Evolutionary conservation across 1,284 basidiomycete genomes (phyloP), one percentile per base, ranked within the genome.

Genomic region (Ustilago hordei): DNA sequence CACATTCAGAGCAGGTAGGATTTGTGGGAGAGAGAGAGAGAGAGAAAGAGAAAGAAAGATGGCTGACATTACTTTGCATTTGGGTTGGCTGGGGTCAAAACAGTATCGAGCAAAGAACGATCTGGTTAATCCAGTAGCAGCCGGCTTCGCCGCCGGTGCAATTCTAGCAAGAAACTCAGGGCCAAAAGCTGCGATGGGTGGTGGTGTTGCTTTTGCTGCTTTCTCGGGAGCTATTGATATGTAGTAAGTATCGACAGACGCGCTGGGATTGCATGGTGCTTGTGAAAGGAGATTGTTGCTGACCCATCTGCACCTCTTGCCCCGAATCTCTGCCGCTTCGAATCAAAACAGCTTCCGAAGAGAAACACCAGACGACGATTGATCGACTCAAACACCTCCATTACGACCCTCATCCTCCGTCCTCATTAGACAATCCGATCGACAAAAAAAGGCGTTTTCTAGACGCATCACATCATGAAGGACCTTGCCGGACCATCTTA

Each of bases 51-150:
- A 17, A 13, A 38, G 5, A 41, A 7, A 45, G 43, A 4, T 11
- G 6, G n/a, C 48, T 50, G 28, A 50, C 6, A 50, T 31, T 23
- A 50, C 28, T 7, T 50, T 50, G 6, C n/a, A 45, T 45, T 45
- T 45, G n/a, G 9, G 39, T 12, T 12, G n/a, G 9, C 13, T 48
- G n/a, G 1, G 31, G 13, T 17, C 9, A 35, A 32, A 38, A 50
- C 68, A 83, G 81, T 86, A 81, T 61, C 74, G 84, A 13, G 84
- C 84, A 31, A 84, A 83, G 56, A 85, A 85, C 75, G 84, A 86
- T 55, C 69, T 85, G 7, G 59, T 62, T 45, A 86, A 86, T 41
- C 81, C 84, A 9, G 75, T 86, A 47, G 61, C 69, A 4, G 81
- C 81, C 5, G 84, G 84, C 8, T 75, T 82, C 23, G 58, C 82